Base-by-base conservation (phyloP, 495 filamentous ascomycete genomes). In the Aspergillus baeticus region DNA sequence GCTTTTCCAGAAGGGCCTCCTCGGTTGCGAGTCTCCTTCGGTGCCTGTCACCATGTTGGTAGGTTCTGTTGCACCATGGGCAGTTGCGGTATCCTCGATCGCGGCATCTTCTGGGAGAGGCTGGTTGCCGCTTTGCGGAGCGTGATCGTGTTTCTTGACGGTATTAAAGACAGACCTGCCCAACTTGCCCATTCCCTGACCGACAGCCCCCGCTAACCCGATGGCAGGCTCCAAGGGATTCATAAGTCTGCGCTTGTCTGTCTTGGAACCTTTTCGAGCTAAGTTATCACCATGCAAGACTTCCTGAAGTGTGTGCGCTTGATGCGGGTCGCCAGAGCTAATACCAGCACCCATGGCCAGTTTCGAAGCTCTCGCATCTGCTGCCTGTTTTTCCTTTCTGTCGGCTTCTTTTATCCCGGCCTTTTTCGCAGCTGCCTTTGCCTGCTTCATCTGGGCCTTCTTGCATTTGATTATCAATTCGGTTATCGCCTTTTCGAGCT, bases 401-500 rank as follows among this genome's bases (percentile, higher is more conserved):
- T 94, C 71, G 20, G 71, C 62, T 64, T 39, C 60, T 55, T 75
- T 73, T 47, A 79, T 77, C n/a, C 80, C 80, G 5, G 71, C 73
- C 59, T 81, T 81, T 64, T 88, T 90, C 39, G 81, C 83, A 46
- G 86, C 88, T 26, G 78, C 77, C 57, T 80, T 80, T 14, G 79
- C 68, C 60, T 88, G 74, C 66, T 90, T 87, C 20, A 85, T 65
- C 50, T 96, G 86, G 23, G 81, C 84, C 68, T 87, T 90, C 61
- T 91, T 91, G 51, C 89, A 90, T 54, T 81, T 79, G 45, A 80
- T 80, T 57, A 98, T 88, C 47, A 98, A 75, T 38, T 88, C 83
- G 0, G 91, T 98, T 71, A 96, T 88, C 5, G 95, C 94, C 14
- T 68, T 72, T 66, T 98, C 94, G 3, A 98, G 79, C 46, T 78